A percentile compares a stretch with the other conserved stretches of the same genome.
phyloP scores from a whole-genome alignment of 495 filamentous ascomycete species.

The Podospora sp. region DNA sequence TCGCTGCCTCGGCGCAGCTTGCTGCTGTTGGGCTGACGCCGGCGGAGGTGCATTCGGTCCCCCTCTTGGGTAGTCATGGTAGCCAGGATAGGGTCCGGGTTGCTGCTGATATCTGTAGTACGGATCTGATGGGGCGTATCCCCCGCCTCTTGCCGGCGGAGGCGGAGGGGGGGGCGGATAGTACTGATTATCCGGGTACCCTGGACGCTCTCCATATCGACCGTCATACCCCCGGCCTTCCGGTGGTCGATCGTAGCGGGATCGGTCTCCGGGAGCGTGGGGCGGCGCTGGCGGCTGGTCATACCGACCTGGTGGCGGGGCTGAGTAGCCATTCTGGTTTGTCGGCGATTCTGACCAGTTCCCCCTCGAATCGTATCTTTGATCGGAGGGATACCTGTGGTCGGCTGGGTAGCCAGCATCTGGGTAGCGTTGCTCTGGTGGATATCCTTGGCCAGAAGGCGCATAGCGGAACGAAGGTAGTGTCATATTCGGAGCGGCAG shows the following conservation, averaged over 20 bases:
- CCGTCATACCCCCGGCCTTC: neutral
- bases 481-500: conserved; percentile 37
- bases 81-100: conserved; percentile 28
- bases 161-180: conserved; percentile 27
- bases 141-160: conserved; percentile 19
- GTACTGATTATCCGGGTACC: conserved; percentile 29
- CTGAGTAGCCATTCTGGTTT: conserved; percentile 28
- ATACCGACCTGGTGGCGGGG: conserved; percentile 26
- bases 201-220: conserved; percentile 23
- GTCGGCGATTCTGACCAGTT: conserved; percentile 27
- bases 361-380: conserved; percentile 14
- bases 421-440: conserved; percentile 29
- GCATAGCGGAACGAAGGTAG: conserved; percentile 37
- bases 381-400: conserved; percentile 11
- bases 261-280: conserved; percentile 21
- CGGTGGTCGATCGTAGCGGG: conserved; percentile 19
- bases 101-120: conserved; percentile 23
- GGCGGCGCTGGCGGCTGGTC: conserved; percentile 15
- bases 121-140: conserved; percentile 4
- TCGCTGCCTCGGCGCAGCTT: conserved; percentile 51
- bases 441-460: conserved; percentile 24
- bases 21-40: conserved; percentile 32
- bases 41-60: conserved; percentile 28
- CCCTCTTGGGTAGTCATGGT: conserved; percentile 25
- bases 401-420: conserved; percentile 13